Base-by-base conservation (phyloP, 2,329 filamentous ascomycete genomes). In the Sordariomycetes sp. region DNA sequence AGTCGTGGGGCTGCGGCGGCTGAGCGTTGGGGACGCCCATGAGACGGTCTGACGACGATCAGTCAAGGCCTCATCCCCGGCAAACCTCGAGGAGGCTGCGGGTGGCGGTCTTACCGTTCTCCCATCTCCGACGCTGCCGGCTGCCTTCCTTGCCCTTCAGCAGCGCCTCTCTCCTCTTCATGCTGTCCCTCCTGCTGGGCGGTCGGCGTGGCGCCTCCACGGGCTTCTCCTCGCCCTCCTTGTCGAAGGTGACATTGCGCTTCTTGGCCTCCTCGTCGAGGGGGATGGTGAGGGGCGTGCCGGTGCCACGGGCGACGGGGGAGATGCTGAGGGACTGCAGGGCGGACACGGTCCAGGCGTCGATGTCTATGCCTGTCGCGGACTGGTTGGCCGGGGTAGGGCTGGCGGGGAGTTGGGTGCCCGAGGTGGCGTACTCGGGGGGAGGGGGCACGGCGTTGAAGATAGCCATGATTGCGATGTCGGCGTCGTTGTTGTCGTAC, bases 61-160 rank as follows among this genome's bases (percentile, higher is more conserved):
- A 33, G 23, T 18, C 14, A 33, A 30, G 16, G 28, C 29, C 10
- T 12, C n/a, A n/a, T 34, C 5, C 17, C 15, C 12, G 16, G 12
- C 20, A 29, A 20, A n/a, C 26, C 14, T 23, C n/a, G 12, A 31
- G 19, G 9, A 14, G 24, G 17, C 25, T n/a, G 20, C 15, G 24
- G 30, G 23, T 32, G 33, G 36, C 23, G 29, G 25, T 50, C 60
- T 44, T 70, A 93, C 86, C 85, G 58, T 96, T 98, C 66, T 98
- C 92, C 87, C 88, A 96, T 36, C 90, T 73, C 47, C 90, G 80
- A 32, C 90, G 72, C 49, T 90, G 79, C 23, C 90, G 75, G 47
- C 78, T 90, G 21, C 90, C 90, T 57, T 95, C 87, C 46, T 93
- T 94, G 37, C 90, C 90, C 63, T 87, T 93, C 21, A 92, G 66